Percentiles rank a stretch among this genome's conserved stretches.
phyloP scores from a whole-genome alignment of 345 rosid species.

The Gossypium thurberi region DNA sequence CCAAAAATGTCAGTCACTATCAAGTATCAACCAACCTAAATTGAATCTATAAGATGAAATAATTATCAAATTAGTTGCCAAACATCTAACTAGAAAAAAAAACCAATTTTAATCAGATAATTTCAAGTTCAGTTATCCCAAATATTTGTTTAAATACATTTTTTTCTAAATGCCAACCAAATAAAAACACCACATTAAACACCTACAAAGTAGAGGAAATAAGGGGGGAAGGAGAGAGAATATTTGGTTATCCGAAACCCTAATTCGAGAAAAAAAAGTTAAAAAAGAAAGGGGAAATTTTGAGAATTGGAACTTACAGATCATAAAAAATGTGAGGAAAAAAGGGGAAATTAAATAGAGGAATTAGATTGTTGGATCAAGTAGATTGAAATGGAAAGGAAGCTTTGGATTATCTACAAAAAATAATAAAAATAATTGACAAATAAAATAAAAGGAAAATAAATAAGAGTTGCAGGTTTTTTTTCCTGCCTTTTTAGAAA shows the following conservation, averaged over 20 bases:
- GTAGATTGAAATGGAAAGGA: not conserved
- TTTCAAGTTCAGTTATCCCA: not conserved
- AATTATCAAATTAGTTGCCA: constrained; percentile 1
- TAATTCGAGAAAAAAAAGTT: not conserved
- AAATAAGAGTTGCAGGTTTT: not conserved
- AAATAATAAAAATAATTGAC: not conserved
- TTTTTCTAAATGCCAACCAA: not conserved
- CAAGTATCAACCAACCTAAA: constrained; percentile 19
- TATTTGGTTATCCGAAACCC: not conserved
- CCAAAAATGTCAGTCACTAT: constrained; percentile 12
- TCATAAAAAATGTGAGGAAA: not conserved
- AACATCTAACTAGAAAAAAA: not conserved
- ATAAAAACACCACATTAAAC: not conserved
- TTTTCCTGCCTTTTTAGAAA: not conserved
- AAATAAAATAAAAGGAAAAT: not conserved
- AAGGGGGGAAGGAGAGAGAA: not conserved
- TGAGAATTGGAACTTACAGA: constrained; percentile 12
- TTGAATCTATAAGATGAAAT: not conserved
- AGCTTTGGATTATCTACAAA: not conserved
- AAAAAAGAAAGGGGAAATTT: not conserved
- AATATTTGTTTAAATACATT: too few species aligned
- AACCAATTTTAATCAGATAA: not conserved
- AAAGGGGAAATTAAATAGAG: not conserved
- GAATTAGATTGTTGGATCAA: constrained; percentile 1
- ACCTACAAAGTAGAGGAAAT: not conserved